Evolutionary conservation across 306 rosid species (phyloP).

Genomic region (Vigna unguiculata): DNA sequence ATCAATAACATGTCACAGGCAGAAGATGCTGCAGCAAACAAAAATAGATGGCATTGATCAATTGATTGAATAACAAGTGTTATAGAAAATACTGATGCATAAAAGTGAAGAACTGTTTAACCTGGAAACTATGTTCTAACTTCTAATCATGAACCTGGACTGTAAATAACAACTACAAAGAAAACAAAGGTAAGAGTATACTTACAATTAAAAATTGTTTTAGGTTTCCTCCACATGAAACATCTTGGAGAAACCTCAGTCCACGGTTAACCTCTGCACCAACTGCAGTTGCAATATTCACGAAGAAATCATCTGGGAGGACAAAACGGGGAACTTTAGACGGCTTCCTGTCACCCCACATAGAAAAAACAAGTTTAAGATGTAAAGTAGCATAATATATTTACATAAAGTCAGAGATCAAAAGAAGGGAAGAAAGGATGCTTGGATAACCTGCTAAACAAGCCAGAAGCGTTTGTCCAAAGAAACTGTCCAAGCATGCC

Average conservation of each 20-base stretch:
- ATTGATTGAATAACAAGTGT: slow-evolving; percentile 2
- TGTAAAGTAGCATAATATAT: slow-evolving; percentile 8
- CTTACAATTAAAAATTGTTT: slow-evolving; percentile 78
- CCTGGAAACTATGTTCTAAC: slow-evolving; percentile 21
- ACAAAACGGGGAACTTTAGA: slow-evolving; percentile 74
- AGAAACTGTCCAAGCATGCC: slow-evolving; percentile 82
- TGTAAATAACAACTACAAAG: slow-evolving; percentile 31
- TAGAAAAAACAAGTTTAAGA: slow-evolving; percentile 25
- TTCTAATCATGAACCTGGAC: slow-evolving; percentile 16
- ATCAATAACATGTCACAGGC: not conserved
- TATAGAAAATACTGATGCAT: not conserved
- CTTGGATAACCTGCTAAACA: slow-evolving; percentile 64
- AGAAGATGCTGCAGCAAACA: slow-evolving; percentile 33
- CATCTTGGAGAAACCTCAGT: slow-evolving; percentile 76
- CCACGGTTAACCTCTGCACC: slow-evolving; percentile 72
- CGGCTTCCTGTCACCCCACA: slow-evolving; percentile 57
- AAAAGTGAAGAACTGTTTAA: slow-evolving; percentile 28
- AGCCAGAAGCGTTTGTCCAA: slow-evolving; percentile 76
- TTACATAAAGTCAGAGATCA: slow-evolving; percentile 27
- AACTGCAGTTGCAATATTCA: slow-evolving; percentile 60
- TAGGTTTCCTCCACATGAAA: slow-evolving; percentile 79
- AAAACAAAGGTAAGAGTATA: slow-evolving; percentile 23
- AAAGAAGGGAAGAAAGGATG: slow-evolving; percentile 38
- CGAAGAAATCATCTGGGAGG: slow-evolving; percentile 71
- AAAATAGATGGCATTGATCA: slow-evolving; percentile 18